A percentile compares a stretch with the other conserved stretches of the same genome.
phyloP scores from a whole-genome alignment of 208 protist species.

The Porcisia hertigi region DNA sequence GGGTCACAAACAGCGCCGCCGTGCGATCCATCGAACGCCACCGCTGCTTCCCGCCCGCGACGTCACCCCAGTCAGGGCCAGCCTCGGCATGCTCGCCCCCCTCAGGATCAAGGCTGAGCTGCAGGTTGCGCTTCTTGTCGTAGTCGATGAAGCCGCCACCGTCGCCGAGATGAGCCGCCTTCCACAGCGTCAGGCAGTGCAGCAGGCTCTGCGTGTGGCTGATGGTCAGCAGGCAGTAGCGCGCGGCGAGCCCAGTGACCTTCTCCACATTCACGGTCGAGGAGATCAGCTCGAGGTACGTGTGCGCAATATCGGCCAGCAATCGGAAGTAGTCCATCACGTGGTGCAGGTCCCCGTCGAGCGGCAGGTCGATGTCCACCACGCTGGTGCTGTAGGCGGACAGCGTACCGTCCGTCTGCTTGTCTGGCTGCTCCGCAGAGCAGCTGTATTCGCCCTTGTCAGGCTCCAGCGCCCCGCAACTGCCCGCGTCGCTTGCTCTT shows the following conservation, averaged over 20 bases:
- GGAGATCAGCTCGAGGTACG: conserved; percentile 17
- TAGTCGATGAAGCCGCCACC: conserved; percentile 6
- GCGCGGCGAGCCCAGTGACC: conserved; percentile 16
- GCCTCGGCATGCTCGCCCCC: neutral
- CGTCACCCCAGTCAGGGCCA: neutral
- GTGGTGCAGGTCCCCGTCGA: conserved; percentile 18
- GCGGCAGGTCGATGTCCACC: conserved; percentile 23
- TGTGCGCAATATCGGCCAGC: conserved; percentile 26
- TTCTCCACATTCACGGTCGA: conserved; percentile 7
- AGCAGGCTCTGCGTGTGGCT: conserved; percentile 31
- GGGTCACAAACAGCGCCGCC: conserved; percentile 8
- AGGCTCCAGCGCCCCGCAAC: neutral
- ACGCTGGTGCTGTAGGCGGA: neutral
- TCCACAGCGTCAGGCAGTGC: conserved; percentile 25
- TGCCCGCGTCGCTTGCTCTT: neutral
- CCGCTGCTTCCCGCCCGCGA: neutral
- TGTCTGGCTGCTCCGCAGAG: neutral
- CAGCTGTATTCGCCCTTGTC: neutral
- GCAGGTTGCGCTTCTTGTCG: conserved; percentile 3
- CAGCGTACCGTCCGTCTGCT: neutral
- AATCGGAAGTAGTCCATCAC: conserved; percentile 29
- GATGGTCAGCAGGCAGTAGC: conserved; percentile 31
- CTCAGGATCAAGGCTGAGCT: neutral
- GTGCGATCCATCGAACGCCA: conserved; percentile 8
- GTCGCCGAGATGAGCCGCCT: conserved; percentile 11